Conservation (phyloP, 371 early-diverging fungal species). For the Mycotypha africana region DNA sequence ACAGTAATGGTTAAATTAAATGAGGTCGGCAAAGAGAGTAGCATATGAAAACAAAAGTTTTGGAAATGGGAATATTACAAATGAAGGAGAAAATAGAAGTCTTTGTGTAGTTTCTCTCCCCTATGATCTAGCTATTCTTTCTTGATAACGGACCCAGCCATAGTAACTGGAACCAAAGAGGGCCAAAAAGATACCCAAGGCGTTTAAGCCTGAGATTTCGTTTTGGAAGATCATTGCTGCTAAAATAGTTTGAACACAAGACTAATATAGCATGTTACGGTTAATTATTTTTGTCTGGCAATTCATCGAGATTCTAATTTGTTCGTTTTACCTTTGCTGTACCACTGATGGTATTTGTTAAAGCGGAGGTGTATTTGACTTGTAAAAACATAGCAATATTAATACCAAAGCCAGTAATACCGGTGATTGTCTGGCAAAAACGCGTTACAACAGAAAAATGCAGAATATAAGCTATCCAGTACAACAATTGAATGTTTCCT, state of each 20-base stretch:
- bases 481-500: background rate
- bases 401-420: conserved; percentile 67
- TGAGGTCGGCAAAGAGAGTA: no score
- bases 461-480: background rate
- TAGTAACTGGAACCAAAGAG: conserved; percentile 64
- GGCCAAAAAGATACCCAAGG: conserved; percentile 61
- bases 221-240: conserved; percentile 67
- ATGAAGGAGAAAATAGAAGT: no score
- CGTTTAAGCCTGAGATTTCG: conserved; percentile 62
- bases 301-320: no score
- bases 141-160: conserved; percentile 64
- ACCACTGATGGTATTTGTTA: conserved; percentile 77
- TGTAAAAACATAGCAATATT: conserved; percentile 75
- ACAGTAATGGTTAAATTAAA: no score
- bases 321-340: conserved; percentile 54
- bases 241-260: conserved; percentile 66
- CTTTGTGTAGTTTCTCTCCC: conserved; percentile 1
- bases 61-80: no score
- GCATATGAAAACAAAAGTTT: no score
- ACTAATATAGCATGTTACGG: no score
- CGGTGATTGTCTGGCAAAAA: conserved; percentile 56
- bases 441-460: no score
- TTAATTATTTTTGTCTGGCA: no score
- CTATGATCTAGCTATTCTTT: conserved; percentile 49
- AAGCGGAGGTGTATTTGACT: conserved; percentile 72